A percentile compares a stretch with the other conserved stretches of the same genome.
These are phyloP conservation scores for Haematococcus lacustris DNA, from an alignment of 139 green algal genomes.

Conservation along the genomic window DNA sequence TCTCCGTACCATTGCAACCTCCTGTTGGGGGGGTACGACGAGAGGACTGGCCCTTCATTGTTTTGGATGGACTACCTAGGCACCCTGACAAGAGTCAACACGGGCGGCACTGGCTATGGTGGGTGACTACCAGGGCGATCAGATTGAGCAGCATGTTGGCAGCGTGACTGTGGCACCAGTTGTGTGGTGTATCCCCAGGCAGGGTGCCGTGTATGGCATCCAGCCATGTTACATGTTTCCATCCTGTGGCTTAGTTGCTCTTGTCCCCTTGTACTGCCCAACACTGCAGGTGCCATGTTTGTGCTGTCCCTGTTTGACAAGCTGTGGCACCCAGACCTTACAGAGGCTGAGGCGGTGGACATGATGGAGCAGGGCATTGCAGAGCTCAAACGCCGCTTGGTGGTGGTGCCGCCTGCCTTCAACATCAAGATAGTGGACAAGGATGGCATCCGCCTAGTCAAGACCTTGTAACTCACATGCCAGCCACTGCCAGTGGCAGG, in stretches of 20 bases:
- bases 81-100: constrained; percentile 95
- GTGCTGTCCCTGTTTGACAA: constrained; percentile 92
- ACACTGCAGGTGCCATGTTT: constrained; percentile 87
- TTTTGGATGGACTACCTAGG: constrained; percentile 99
- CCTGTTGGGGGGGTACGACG: constrained; percentile 90
- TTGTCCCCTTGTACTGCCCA: no score
- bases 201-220: no score
- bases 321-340: constrained; percentile 87
- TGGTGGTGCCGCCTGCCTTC: constrained; percentile 84
- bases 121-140: constrained; percentile 7
- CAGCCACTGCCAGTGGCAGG: no score
- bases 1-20: constrained; percentile 90
- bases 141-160: no score
- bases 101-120: constrained; percentile 94
- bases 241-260: no score
- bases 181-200: no score
- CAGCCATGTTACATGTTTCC: no score
- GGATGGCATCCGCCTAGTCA: constrained; percentile 61
- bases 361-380: constrained; percentile 90
- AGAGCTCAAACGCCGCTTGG: constrained; percentile 77
- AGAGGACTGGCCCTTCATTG: constrained; percentile 68
- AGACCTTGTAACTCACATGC: constrained; percentile 20
- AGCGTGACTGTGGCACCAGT: no score
- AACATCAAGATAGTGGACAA: constrained; percentile 94
- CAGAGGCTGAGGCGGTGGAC: constrained; percentile 74